phyloP scores from a whole-genome alignment of 2,329 filamentous ascomycete genomes.

The Bipolaris zeicola region DNA sequence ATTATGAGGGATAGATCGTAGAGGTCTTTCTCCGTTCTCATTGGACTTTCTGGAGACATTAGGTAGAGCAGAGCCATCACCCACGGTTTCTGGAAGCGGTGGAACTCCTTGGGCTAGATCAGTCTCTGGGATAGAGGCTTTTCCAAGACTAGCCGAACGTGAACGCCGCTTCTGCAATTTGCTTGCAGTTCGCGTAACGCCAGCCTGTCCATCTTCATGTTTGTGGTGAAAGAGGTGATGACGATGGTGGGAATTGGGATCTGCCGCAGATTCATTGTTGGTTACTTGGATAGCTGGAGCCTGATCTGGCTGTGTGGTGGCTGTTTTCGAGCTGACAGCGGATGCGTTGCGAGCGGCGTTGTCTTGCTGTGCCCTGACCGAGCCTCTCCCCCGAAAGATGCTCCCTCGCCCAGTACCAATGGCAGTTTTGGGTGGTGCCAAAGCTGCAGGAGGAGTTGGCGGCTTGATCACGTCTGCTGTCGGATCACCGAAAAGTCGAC shows the following conservation, averaged over 20 bases:
- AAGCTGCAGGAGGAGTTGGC: conserved; percentile 52
- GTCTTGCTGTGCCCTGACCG: conserved; percentile 39
- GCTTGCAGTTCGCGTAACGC: conserved; percentile 47
- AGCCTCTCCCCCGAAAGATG: conserved; percentile 67
- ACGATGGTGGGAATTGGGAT: conserved; percentile 44
- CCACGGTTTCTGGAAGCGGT: conserved; percentile 26
- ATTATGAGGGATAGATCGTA: conserved; percentile 52
- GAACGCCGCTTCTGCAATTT: conserved; percentile 49
- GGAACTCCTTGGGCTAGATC: conserved; percentile 31
- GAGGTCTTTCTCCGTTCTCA: conserved; percentile 43
- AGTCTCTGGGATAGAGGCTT: conserved; percentile 29
- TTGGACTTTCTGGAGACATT: conserved; percentile 30
- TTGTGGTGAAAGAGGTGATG: conserved; percentile 43
- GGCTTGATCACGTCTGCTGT: conserved; percentile 43
- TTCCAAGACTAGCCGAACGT: conserved; percentile 46
- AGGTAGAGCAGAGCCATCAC: conserved; percentile 27
- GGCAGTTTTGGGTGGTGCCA: conserved; percentile 63
- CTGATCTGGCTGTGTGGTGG: conserved; percentile 35
- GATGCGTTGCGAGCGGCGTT: conserved; percentile 30
- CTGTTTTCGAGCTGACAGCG: conserved; percentile 31
- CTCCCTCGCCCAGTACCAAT: conserved; percentile 75
- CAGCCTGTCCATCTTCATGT: conserved; percentile 40
- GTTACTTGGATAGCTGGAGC: conserved; percentile 80
- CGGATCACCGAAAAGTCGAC: conserved; percentile 75
- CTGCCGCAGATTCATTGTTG: conserved; percentile 59